Evolutionary conservation across 2,329 filamentous ascomycete species (phyloP).

Genomic region (Verticillium tricorpus): DNA sequence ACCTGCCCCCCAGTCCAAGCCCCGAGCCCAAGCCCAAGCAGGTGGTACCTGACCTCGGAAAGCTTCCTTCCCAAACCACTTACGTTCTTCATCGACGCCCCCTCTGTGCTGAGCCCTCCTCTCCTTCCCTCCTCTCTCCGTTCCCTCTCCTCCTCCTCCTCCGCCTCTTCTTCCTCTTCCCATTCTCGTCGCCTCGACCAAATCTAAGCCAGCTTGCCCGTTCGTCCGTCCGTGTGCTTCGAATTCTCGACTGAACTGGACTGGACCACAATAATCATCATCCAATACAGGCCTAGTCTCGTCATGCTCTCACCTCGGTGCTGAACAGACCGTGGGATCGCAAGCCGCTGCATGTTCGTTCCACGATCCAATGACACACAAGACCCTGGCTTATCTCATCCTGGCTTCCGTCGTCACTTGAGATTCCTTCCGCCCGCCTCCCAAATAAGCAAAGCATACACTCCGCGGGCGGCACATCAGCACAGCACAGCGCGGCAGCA

Average conservation of each 20-base stretch:
- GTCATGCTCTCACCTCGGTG: neutral
- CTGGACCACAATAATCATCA: neutral
- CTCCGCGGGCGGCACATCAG: neutral
- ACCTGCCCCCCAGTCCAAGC: neutral
- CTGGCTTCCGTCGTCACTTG: constrained; percentile 48
- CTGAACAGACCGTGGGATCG: neutral
- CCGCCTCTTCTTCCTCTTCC: constrained; percentile 2
- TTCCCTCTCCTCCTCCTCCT: constrained; percentile 3
- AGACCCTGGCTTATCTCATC: constrained; percentile 55
- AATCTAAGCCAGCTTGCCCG: neutral
- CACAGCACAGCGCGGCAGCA: neutral
- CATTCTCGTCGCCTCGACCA: constrained; percentile 7
- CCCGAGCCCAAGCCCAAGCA: neutral
- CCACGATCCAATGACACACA: constrained; percentile 47
- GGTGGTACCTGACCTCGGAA: constrained; percentile 1
- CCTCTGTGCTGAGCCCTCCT: neutral
- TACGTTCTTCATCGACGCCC: neutral
- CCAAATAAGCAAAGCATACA: neutral
- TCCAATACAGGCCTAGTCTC: neutral
- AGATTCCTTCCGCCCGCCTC: constrained; percentile 19
- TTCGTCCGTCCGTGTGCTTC: neutral
- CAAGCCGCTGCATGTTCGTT: constrained; percentile 7
- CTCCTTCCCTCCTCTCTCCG: neutral
- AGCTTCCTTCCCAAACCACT: constrained; percentile 1
- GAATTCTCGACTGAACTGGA: neutral